Evolutionary conservation across 257 asterid species (phyloP).

Genomic region (Solanum clarkiae): DNA sequence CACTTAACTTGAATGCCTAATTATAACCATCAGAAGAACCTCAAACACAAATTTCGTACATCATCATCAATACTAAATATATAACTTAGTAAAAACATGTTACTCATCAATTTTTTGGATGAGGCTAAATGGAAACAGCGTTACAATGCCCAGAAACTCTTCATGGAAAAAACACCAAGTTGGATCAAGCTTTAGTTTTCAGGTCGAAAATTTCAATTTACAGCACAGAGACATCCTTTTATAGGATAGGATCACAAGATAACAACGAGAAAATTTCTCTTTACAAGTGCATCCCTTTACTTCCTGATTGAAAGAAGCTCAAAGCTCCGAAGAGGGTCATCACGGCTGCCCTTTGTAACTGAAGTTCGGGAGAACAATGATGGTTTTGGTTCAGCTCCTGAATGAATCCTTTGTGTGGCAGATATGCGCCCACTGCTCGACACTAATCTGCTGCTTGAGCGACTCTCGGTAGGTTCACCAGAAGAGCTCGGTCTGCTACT

Average conservation of each 20-base stretch:
- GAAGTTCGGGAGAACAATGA: slow-evolving; percentile 33
- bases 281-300: neutral
- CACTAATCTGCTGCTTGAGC: slow-evolving; percentile 14
- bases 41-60: neutral
- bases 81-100: slow-evolving; percentile 13
- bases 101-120: slow-evolving; percentile 21
- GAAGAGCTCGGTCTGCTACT: slow-evolving; percentile 45
- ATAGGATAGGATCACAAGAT: slow-evolving; percentile 3
- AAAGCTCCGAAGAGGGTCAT: slow-evolving; percentile 86
- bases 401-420: slow-evolving; percentile 4
- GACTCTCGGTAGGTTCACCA: slow-evolving; percentile 33
- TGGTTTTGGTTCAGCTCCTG: neutral
- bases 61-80: neutral
- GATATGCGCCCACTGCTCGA: slow-evolving; percentile 38
- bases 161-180: neutral
- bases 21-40: neutral
- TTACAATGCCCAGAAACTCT: slow-evolving; percentile 9
- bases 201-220: neutral
- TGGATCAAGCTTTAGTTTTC: neutral
- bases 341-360: slow-evolving; percentile 45
- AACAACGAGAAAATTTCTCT: slow-evolving; percentile 12
- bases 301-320: slow-evolving; percentile 63
- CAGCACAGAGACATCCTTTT: neutral
- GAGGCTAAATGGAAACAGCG: slow-evolving; percentile 15
- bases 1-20: slow-evolving; percentile 8